Base-by-base conservation (phyloP, 2,329 filamentous ascomycete species). In the Diaporthe destruens region DNA sequence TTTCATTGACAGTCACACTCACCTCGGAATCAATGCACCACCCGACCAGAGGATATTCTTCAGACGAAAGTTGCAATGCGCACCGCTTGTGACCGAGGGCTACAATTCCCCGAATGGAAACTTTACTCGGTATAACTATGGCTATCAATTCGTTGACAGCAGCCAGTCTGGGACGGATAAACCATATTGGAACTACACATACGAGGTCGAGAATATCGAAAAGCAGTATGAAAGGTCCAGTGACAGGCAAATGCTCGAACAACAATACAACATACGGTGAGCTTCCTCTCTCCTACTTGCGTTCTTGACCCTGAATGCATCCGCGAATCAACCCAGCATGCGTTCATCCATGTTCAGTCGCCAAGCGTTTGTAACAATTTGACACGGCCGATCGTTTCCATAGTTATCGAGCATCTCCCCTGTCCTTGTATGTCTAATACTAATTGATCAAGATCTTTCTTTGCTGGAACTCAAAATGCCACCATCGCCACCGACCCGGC, bases 11-110 rank as follows among this genome's bases (percentile, higher is more conserved):
- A 76, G 73, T 16, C 66, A 76, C 20, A 29, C 63, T 0, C 63
- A 79, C 25, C 36, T 79, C 3, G 78, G 77, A 0, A 65, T 79
- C 11, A 79, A 78, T 42, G 67, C 72, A 2, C 75, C 74, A 0
- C 20, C 23, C 7, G n/a, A 76, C 1, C 71, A 78, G 23, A 63
- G 76, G 12, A 66, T 77, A 20, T 55, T 67, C 14, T n/a, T 67
- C 6, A 44, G 73, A n/a, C 25, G n/a, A 20, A 63, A 55, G 2
- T 9, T 69, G 20, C 51, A 71, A 1, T 74, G 73, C 25, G 71
- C 71, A 1, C 74, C 71, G 11, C 44, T 75, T 11, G 32, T 44
- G 4, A 75, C 74, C 2, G 42, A 71, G 18, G 69, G 71, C 0
- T 44, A 69, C 11, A 49, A 39, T 3, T 71, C 61, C 0, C n/a